Evolutionary conservation across 2,329 filamentous ascomycete genomes (phyloP), one percentile per base, ranked within the genome.

Genomic region (Zymoseptoria brevis): DNA sequence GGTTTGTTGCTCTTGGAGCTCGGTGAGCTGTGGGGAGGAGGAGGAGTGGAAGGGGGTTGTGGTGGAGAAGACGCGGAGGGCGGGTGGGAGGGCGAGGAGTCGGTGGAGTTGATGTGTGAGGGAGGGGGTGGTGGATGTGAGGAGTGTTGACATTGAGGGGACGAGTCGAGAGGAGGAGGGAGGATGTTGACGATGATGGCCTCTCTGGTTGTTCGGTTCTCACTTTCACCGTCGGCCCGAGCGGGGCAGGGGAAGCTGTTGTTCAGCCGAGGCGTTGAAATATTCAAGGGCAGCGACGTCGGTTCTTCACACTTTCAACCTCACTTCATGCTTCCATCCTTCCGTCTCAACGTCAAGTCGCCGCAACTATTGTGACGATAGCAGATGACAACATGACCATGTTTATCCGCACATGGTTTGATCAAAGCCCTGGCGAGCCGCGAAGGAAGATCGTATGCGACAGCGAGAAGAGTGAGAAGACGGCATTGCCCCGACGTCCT

Each of bases 1-100:
- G 8, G 50, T 59, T 35, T 59, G 45, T 30, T 50, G 45, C 22
- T 50, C 55, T n/a, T n/a, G 24, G 6, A 55, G 24, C 48, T 57
- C 60, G 57, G 53, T n/a, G 50, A 53, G 50, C 21, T 21, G 19
- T n/a, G n/a, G n/a, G n/a, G n/a, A n/a, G n/a, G n/a, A n/a, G n/a
- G n/a, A n/a, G 4, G 19, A 21, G 19, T 2, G 19, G 50, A 11
- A 5, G 21, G 50, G 3, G 21, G 50, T 21, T n/a, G 50, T 53
- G 50, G 50, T 53, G 50, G 50, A 9, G 19, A 53, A 26, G 50
- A 26, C 9, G 16, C 50, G 50, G 50, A 53, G 50, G 22, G 50
- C 3, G 19, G 50, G 19, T 53, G 50, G 50, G 16, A 53, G 50
- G 5, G 2, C 6, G 50, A 53, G 21, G 21, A 53, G 6, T 3